Evolutionary conservation across 2,329 filamentous ascomycete species (phyloP).

Genomic region (Taxawa tesnikishii): DNA sequence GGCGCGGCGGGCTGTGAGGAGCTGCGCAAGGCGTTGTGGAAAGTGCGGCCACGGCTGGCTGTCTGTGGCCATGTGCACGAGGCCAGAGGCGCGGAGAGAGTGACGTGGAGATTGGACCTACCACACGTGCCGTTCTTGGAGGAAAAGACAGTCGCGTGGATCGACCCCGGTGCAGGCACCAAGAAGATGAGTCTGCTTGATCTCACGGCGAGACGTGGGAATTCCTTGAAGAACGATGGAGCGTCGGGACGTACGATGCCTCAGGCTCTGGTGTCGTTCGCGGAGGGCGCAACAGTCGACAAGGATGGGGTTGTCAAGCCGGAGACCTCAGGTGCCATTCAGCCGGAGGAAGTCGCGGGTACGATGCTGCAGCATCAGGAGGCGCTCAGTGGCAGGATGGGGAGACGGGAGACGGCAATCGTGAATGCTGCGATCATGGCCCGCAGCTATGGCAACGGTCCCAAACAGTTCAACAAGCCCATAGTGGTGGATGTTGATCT

Average conservation of each 20-base stretch:
- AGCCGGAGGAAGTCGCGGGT: no score
- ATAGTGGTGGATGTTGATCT: conserved; percentile 75
- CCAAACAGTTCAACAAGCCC: conserved; percentile 61
- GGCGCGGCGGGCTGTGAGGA: conserved; percentile 47
- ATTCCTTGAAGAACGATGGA: conserved; percentile 16
- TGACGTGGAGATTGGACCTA: conserved; percentile 40
- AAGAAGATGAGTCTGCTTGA: conserved; percentile 54
- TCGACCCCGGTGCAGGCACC: conserved; percentile 44
- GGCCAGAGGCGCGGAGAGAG: conserved; percentile 49
- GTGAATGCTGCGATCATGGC: conserved; percentile 70
- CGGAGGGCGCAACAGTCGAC: no score
- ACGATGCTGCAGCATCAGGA: neutral
- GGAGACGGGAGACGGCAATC: conserved; percentile 58
- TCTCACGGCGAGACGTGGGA: conserved; percentile 34
- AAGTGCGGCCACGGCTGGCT: conserved; percentile 50
- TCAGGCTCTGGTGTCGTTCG: no score
- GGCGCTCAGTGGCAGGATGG: conserved; percentile 8
- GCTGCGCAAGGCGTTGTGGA: conserved; percentile 44
- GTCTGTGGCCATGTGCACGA: conserved; percentile 65
- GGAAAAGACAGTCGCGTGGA: conserved; percentile 36
- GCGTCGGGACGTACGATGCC: neutral
- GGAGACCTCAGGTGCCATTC: no score
- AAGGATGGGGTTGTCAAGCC: no score
- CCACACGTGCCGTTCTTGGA: conserved; percentile 20
- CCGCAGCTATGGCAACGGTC: conserved; percentile 41